phyloP scores from a whole-genome alignment of 495 filamentous ascomycete species.

The Halenospora varia region DNA sequence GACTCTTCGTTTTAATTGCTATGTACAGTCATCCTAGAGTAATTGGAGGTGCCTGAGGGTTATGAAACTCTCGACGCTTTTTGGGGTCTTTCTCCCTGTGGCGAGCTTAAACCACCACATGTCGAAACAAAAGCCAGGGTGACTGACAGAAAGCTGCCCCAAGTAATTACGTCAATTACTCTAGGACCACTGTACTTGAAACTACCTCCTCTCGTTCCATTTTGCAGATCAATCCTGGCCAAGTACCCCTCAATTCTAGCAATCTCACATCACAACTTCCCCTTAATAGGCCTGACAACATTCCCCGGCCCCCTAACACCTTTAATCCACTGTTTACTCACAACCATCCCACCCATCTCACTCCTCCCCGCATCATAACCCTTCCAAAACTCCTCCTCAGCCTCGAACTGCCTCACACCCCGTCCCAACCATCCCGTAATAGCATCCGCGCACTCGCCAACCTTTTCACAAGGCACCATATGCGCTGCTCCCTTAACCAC shows the following conservation, averaged over 20 bases:
- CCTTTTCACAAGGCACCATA: slow-evolving; percentile 74
- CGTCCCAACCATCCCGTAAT: slow-evolving; percentile 53
- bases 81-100: neutral
- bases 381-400: neutral
- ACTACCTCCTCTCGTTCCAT: too few relatives aligned
- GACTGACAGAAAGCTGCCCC: neutral
- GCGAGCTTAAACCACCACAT: neutral
- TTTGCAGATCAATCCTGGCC: too few relatives aligned
- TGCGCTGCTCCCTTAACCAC: slow-evolving; percentile 67
- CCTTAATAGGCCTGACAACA: too few relatives aligned
- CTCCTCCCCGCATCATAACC: neutral
- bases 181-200: too few relatives aligned
- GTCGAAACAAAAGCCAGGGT: neutral
- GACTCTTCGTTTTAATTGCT: too few relatives aligned
- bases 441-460: slow-evolving; percentile 53
- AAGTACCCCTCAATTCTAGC: too few relatives aligned
- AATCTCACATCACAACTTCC: too few relatives aligned
- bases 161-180: too few relatives aligned
- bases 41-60: neutral
- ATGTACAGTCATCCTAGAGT: neutral
- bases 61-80: neutral
- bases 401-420: neutral
- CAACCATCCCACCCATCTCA: neutral
- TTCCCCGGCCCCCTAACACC: neutral
- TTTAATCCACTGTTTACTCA: neutral